Base-by-base conservation (phyloP, 495 filamentous ascomycete species). In the Daldinia bambusicola region DNA sequence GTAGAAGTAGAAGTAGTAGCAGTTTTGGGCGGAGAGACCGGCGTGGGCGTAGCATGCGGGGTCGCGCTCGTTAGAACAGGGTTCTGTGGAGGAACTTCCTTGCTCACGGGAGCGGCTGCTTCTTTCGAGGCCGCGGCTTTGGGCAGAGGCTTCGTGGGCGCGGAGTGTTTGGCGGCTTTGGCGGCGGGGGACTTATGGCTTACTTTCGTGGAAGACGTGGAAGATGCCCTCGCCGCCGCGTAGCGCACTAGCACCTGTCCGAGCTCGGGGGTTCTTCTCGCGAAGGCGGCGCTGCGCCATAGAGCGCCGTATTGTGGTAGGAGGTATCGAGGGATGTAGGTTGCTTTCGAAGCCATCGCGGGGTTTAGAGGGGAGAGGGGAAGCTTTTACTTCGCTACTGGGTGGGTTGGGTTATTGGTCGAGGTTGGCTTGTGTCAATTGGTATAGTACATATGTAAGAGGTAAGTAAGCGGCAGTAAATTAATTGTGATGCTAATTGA, bases 261-360 rank as follows among this genome's bases (percentile, higher is more conserved):
- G 8, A 75, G 67, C 36, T 76, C 73, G 4, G 34, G 71, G 41
- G 76, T 67, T 12, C 16, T 20, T 26, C 76, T 69, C 7, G 63
- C 38, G 4, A 72, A 31, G n/a, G 63, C 63, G 9, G 63, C 45
- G 18, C 74, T 66, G 12, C 74, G 74, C 85, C 85, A 86, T 62
- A 86, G 78, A 13, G 76, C 68, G 45, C 83, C 76, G 59, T 76
- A 74, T 66, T 84, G 84, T 1, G 85, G 84, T n/a, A 88, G 79
- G 6, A 87, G 79, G 65, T 86, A 87, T 10, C 85, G 84, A 20
- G 84, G 85, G 60, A 87, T 86, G 56, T 79, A 75, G 1, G 80
- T 67, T 30, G 80, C 73, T 40, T 76, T 71, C 13, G 80, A 74
- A 70, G 80, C 74, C 78, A 83, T 83, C 61, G 67, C 77, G 67